Percentiles rank a stretch among this genome's conserved stretches.
These are phyloP conservation scores for Blastobotrys attinorum DNA, from an alignment of 805 yeast genomes.

Conservation along the genomic window DNA sequence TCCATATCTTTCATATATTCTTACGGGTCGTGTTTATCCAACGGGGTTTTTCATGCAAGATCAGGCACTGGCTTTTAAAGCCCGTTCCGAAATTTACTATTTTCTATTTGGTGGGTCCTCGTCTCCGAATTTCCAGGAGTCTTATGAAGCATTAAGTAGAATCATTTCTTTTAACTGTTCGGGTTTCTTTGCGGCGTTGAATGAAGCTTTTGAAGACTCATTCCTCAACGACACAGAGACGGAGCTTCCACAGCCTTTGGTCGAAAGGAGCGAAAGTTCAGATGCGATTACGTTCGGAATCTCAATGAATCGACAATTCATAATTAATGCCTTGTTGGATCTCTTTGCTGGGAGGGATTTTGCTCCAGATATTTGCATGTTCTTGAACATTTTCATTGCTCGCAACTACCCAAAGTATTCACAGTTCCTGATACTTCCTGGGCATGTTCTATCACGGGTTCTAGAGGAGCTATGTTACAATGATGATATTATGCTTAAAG, in stretches of 20 bases:
- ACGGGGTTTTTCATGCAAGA: slow-evolving; percentile 44
- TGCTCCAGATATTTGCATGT: background rate
- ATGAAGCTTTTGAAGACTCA: slow-evolving; percentile 79
- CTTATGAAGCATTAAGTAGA: slow-evolving; percentile 62
- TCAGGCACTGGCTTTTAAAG: slow-evolving; percentile 27
- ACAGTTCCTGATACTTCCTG: slow-evolving; percentile 73
- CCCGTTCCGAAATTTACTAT: slow-evolving; percentile 47
- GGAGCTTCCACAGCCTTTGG: slow-evolving; percentile 15
- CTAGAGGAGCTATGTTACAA: slow-evolving; percentile 42
- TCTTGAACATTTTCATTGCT: slow-evolving; percentile 58
- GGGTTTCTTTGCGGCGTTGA: slow-evolving; percentile 57
- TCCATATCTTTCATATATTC: slow-evolving; percentile 56
- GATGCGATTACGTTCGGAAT: slow-evolving; percentile 22
- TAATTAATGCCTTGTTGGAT: slow-evolving; percentile 64
- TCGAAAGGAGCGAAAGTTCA: slow-evolving; percentile 7
- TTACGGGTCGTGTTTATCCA: slow-evolving; percentile 79
- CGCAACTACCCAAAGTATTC: slow-evolving; percentile 76
- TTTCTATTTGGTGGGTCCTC: slow-evolving; percentile 48
- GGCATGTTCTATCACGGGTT: slow-evolving; percentile 42
- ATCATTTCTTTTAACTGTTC: slow-evolving; percentile 50
- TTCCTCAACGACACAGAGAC: slow-evolving; percentile 47
- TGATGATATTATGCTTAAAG: slow-evolving; percentile 27
- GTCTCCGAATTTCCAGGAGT: slow-evolving; percentile 33
- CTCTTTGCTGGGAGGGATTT: slow-evolving; percentile 35
- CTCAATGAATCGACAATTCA: slow-evolving; percentile 61